Conservation (phyloP, 2,329 filamentous ascomycete species). For the Pseudogymnoascus sp. region DNA sequence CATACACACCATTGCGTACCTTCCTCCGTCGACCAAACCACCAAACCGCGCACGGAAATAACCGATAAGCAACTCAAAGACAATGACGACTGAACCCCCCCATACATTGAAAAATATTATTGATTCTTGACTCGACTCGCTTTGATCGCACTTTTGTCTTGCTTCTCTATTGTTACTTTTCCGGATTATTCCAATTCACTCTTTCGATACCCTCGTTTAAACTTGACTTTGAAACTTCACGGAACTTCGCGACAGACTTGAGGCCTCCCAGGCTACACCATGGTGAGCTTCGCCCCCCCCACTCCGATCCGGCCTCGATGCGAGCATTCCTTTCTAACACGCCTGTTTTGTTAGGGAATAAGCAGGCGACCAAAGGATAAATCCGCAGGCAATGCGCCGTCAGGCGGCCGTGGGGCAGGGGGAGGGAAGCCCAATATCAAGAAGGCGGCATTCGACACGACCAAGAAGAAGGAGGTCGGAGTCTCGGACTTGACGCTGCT, state of each 20-base stretch:
- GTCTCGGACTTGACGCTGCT: slow-evolving; percentile 95
- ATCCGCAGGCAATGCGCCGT: slow-evolving; percentile 20
- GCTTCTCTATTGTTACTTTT: neutral
- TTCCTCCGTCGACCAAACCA: neutral
- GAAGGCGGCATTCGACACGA: slow-evolving; percentile 91
- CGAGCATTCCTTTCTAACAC: neutral
- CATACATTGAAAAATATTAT: slow-evolving; percentile 7
- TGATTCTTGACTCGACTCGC: slow-evolving; percentile 6
- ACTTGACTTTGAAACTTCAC: slow-evolving; percentile 1
- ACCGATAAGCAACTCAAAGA: slow-evolving; percentile 6
- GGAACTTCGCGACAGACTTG: slow-evolving; percentile 4
- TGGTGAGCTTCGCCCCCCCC: neutral
- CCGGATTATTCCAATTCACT: slow-evolving; percentile 3
- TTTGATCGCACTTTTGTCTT: slow-evolving; percentile 1
- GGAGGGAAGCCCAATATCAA: slow-evolving; percentile 58
- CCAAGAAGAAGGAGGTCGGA: slow-evolving; percentile 98
- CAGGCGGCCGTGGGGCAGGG: slow-evolving; percentile 18
- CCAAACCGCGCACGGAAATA: slow-evolving; percentile 5
- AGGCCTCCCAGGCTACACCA: slow-evolving; percentile 5
- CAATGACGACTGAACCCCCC: slow-evolving; percentile 4
- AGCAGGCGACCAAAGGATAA: slow-evolving; percentile 29
- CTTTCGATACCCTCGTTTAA: slow-evolving; percentile 7
- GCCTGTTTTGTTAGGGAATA: slow-evolving; percentile 23
- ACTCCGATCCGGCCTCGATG: neutral
- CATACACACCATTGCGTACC: slow-evolving; percentile 5